phyloP scores from a whole-genome alignment of 192 early-diverging fungal genomes.

The Rhizophagus sp. region DNA sequence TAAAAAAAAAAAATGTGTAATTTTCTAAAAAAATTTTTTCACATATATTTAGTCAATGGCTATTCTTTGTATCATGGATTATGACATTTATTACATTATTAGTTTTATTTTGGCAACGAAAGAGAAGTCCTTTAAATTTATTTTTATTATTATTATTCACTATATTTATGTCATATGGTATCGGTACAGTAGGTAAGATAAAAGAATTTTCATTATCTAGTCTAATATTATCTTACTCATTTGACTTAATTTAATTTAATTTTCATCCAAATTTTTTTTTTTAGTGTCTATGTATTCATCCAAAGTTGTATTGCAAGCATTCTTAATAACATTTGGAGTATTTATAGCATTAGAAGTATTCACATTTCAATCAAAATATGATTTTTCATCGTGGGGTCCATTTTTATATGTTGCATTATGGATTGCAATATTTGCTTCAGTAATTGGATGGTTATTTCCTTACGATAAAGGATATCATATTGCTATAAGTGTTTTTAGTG shows the following conservation, averaged over 20 bases:
- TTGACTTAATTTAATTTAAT: background rate
- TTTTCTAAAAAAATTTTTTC: background rate
- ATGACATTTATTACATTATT: background rate
- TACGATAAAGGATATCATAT: slow-evolving; percentile 20
- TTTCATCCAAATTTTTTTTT: background rate
- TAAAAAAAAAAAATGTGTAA: background rate
- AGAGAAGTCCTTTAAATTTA: slow-evolving; percentile 20
- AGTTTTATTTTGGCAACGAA: slow-evolving; percentile 23
- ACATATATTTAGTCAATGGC: background rate
- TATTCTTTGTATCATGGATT: slow-evolving; percentile 26
- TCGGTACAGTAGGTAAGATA: slow-evolving; percentile 14
- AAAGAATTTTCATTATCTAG: background rate
- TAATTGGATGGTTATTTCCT: slow-evolving; percentile 27
- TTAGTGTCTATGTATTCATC: slow-evolving; percentile 17
- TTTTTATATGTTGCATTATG: slow-evolving; percentile 25
- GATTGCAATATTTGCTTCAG: slow-evolving; percentile 23
- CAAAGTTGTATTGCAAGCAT: slow-evolving; percentile 17
- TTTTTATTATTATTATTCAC: slow-evolving; percentile 18
- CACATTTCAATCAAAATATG: slow-evolving; percentile 21
- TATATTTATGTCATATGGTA: slow-evolving; percentile 16
- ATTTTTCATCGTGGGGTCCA: slow-evolving; percentile 26
- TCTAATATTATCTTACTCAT: background rate
- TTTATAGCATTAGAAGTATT: slow-evolving; percentile 13
- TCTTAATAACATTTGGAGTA: slow-evolving; percentile 25
- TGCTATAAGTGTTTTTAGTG: background rate